Evolutionary conservation across 192 early-diverging fungal species (phyloP), one percentile per base, ranked within the genome.

Genomic region (Coemansia aciculifera): DNA sequence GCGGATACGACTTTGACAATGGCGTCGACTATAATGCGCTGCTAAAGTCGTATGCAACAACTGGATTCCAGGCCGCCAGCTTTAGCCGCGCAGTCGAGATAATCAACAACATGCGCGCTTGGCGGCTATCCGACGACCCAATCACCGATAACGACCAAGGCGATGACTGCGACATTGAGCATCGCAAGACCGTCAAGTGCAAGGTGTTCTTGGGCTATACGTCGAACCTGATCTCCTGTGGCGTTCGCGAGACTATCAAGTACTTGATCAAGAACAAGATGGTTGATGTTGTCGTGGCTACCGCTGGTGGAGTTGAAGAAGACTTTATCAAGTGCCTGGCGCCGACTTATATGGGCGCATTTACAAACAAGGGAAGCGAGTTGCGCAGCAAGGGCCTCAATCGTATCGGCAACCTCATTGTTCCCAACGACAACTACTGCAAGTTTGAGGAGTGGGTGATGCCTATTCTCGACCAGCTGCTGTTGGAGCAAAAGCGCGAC

Each of bases 381-480:
- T 79, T 99, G 66, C 89, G 97, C 43, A 88, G 87, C 68, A 89
- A 94, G 69, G 97, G 96, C 0, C 76, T 99, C 40, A 99, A 99
- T 78, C 88, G 97, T 24, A 98, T 96, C 51, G 97, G 97, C 34
- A 99, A 99, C 78, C 85, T 99, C 62, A 76, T 98, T 62, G 95
- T 99, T 9, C 97, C 97, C 1, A 99, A 99, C 79, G 92, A 98
- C 72, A 99, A 99, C 78, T 99, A 99, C 77, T 97, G 96, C 87
- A 91, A 94, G 72, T 99, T 99, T 81, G 97, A 99, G 84, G 96
- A 99, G 79, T 99, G 97, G 97, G 86, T 99, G 7, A 85, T 96
- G 24, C 96, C 96, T 7, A 90, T 99, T 60, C 77, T 99, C 63
- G 97, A 99, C 74, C 82, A 91, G 59, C 89, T 97, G 89, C 87